Conservation (phyloP, 23 red algal genomes). For the Cyanidium caldarium region DNA sequence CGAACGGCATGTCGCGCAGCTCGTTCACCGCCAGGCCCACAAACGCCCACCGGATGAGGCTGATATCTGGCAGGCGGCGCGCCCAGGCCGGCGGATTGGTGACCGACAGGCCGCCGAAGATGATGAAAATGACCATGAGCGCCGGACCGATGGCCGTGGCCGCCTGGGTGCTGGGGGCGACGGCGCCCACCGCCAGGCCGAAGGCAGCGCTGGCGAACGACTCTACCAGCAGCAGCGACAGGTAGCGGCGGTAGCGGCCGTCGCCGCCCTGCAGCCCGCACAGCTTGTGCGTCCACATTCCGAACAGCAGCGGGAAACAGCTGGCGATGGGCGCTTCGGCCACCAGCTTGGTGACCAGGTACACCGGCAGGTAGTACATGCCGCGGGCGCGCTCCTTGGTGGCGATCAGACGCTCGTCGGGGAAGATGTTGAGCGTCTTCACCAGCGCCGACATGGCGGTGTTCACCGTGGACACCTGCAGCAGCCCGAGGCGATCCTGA, state of each 20-base stretch:
- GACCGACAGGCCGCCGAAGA: conserved; percentile 72
- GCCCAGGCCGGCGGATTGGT: conserved; percentile 41
- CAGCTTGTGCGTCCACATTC: conserved; percentile 2
- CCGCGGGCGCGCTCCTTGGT: conserved; percentile 54
- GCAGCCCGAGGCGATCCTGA: conserved; percentile 61
- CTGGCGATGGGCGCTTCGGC: conserved; percentile 69
- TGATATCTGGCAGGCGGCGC: conserved; percentile 48
- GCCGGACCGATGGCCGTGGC: conserved; percentile 63
- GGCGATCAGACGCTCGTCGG: conserved; percentile 47
- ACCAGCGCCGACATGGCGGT: conserved; percentile 70
- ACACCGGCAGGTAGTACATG: conserved; percentile 61
- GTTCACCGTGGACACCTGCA: conserved; percentile 71
- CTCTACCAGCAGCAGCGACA: conserved; percentile 11
- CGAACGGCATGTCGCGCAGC: conserved; percentile 43
- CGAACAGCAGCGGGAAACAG: conserved; percentile 54
- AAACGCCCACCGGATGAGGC: conserved; percentile 62
- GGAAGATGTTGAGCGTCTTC: conserved; percentile 67
- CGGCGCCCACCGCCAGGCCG: conserved; percentile 45
- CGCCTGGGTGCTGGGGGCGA: conserved; percentile 58
- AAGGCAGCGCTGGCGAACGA: conserved; percentile 60
- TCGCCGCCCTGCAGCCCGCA: background rate
- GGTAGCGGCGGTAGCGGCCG: conserved; percentile 10
- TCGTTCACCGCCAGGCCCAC: conserved; percentile 59
- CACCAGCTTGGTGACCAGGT: conserved; percentile 59
- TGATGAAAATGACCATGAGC: conserved; percentile 54